Conservation (phyloP, 2,329 filamentous ascomycete species). For the Aspergillus chevalieri region DNA sequence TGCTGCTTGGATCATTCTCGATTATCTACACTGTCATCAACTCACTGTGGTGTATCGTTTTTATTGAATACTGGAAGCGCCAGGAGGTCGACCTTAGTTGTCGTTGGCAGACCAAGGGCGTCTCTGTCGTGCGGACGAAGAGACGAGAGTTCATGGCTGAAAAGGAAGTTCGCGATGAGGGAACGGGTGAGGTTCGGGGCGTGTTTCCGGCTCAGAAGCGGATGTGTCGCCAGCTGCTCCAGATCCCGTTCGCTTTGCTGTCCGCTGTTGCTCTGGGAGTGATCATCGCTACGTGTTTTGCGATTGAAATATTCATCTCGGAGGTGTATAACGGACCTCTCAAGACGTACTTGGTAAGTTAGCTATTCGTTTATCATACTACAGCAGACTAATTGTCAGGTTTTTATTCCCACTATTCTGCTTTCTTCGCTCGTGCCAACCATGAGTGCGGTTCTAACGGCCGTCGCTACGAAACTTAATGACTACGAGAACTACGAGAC, state of each 20-base stretch:
- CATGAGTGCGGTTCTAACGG: slow-evolving; percentile 72
- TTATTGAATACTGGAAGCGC: slow-evolving; percentile 95
- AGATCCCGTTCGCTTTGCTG: slow-evolving; percentile 79
- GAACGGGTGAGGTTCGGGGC: slow-evolving; percentile 73
- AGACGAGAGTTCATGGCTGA: slow-evolving; percentile 76
- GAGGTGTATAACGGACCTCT: slow-evolving; percentile 90
- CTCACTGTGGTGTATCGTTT: slow-evolving; percentile 78
- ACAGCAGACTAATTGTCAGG: slow-evolving; percentile 41
- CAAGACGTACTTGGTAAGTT: slow-evolving; percentile 71
- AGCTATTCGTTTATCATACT: not conserved
- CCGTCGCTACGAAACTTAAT: slow-evolving; percentile 70
- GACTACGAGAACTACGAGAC: slow-evolving; percentile 92
- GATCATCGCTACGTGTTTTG: slow-evolving; percentile 86
- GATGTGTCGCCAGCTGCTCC: slow-evolving; percentile 73
- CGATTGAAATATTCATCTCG: slow-evolving; percentile 93
- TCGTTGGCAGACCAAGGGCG: slow-evolving; percentile 82
- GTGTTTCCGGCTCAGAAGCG: slow-evolving; percentile 73
- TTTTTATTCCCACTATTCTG: slow-evolving; percentile 83
- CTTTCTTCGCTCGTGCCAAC: slow-evolving; percentile 76
- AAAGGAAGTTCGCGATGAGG: slow-evolving; percentile 66
- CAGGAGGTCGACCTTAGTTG: slow-evolving; percentile 83
- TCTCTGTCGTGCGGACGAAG: slow-evolving; percentile 73
- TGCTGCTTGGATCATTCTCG: slow-evolving; percentile 78
- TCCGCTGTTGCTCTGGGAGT: slow-evolving; percentile 69
- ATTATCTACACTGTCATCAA: slow-evolving; percentile 73